Base-by-base conservation (phyloP, 2,329 filamentous ascomycete genomes). In the Monilinia vaccinii-corymbosi region DNA sequence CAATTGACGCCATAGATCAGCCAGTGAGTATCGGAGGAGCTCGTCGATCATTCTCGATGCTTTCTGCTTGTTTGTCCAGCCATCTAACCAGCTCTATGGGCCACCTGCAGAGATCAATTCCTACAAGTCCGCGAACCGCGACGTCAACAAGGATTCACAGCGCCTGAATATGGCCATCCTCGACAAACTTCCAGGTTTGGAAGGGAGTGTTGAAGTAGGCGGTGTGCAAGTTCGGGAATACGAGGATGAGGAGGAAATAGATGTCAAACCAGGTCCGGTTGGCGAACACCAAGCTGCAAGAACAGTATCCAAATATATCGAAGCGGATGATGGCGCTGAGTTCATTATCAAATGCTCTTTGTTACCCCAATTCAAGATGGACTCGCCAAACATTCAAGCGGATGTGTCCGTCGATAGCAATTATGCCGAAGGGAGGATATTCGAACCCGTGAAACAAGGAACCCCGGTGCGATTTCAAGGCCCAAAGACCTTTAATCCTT, bases 261-360 rank as follows among this genome's bases (percentile, higher is more conserved):
- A 60, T 5, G 31, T 49, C 23, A 40, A n/a, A n/a, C 46, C 59
- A 18, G 49, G 52, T 48, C 45, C 10, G 8, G 40, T 23, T 7
- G 61, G 32, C 11, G 31, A n/a, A 21, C 4, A 47, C 18, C 45
- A 61, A 42, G 53, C 53, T 32, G 28, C 23, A 18, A 57, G 38
- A 23, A 61, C 47, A 23, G 55, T 56, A 18, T 56, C 58, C 10
- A 60, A 49, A 48, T 60, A 56, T 23, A 36, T 60, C 10, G 50
- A 60, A 28, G 49, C 50, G 23, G 31, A 42, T 13, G 45, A 44
- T 46, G 50, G 44, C 16, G 50, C 32, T 1, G 50, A 60, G 34
- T 60, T 60, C 42, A 23, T 40, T 18, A 40, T 60, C 10, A 9
- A n/a, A n/a, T 28, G 25, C 10, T 38, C 3, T 18, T 10, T 48